A percentile compares a stretch with the other conserved stretches of the same genome.
phyloP scores from a whole-genome alignment of 306 rosid species.

The Dicorynia guianensis region DNA sequence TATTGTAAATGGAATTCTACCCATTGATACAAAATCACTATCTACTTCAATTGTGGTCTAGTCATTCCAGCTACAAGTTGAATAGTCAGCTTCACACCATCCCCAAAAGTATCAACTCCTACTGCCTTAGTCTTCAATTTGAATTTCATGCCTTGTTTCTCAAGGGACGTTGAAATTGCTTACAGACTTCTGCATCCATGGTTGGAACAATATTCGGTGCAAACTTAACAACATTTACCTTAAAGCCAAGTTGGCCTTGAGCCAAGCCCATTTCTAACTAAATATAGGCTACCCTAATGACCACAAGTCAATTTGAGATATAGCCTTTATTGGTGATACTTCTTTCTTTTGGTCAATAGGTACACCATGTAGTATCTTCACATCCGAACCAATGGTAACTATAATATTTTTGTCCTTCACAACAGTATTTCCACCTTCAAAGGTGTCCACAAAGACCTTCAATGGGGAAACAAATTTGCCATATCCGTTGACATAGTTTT shows the following conservation, averaged over 20 bases:
- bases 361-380: conserved; percentile 86
- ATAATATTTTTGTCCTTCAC: conserved; percentile 91
- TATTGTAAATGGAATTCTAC: conserved; percentile 90
- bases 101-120: conserved; percentile 84
- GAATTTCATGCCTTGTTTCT: conserved; percentile 97
- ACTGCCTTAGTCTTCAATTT: conserved; percentile 91
- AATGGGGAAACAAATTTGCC: conserved; percentile 86
- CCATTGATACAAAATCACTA: conserved; percentile 96
- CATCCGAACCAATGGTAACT: conserved; percentile 95
- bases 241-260: conserved; percentile 91
- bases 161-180: conserved; percentile 96
- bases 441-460: conserved; percentile 82
- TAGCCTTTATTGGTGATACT: conserved; percentile 93
- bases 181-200: conserved; percentile 94
- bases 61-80: conserved; percentile 93
- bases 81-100: conserved; percentile 86
- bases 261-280: conserved; percentile 99
- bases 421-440: conserved; percentile 75
- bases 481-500: conserved; percentile 90
- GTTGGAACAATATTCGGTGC: conserved; percentile 91
- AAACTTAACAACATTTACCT: conserved; percentile 93
- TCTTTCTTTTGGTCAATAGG: conserved; percentile 93
- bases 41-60: conserved; percentile 81
- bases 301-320: conserved; percentile 91
- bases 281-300: conserved; percentile 96